phyloP scores from a whole-genome alignment of 1,284 basidiomycete species.

The Leccinum variabile region DNA sequence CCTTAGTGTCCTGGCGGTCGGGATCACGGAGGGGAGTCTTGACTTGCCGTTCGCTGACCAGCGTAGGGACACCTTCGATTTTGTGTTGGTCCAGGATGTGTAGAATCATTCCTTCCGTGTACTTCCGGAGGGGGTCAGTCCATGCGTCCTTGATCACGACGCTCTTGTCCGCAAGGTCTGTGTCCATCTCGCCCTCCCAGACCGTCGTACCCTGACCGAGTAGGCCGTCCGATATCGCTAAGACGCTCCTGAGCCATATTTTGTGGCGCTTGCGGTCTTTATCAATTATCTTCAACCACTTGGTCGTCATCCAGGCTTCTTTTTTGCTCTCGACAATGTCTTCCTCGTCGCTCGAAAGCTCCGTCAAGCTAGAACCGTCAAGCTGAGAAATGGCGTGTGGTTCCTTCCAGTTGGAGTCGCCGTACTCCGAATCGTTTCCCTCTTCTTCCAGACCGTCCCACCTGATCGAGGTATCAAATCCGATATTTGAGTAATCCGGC shows the following conservation, averaged over 20 bases:
- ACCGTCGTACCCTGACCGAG: constrained; percentile 2
- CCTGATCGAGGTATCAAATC: not conserved
- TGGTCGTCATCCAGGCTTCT: not conserved
- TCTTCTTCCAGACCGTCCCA: not conserved
- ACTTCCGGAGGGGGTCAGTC: constrained; percentile 14
- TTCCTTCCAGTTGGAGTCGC: not conserved
- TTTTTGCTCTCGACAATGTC: not conserved
- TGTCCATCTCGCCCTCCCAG: constrained; percentile 5
- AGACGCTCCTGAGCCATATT: not conserved
- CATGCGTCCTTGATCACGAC: constrained; percentile 8
- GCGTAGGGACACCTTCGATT: constrained; percentile 7
- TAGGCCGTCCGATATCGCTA: constrained; percentile 7
- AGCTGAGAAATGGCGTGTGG: not conserved
- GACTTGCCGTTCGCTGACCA: constrained; percentile 12
- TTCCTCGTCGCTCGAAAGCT: not conserved
- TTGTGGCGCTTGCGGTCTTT: not conserved
- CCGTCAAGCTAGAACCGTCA: not conserved
- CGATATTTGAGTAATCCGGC: not conserved
- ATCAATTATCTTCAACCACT: not conserved
- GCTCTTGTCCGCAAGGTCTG: not conserved
- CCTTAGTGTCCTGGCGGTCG: too few species aligned
- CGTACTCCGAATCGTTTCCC: too few species aligned
- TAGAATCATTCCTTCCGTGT: constrained; percentile 7
- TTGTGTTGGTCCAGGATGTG: not conserved
- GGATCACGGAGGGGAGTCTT: not conserved